Evolutionary conservation across 345 rosid genomes (phyloP), one percentile per base, ranked within the genome.

Genomic region (Salix exigua): DNA sequence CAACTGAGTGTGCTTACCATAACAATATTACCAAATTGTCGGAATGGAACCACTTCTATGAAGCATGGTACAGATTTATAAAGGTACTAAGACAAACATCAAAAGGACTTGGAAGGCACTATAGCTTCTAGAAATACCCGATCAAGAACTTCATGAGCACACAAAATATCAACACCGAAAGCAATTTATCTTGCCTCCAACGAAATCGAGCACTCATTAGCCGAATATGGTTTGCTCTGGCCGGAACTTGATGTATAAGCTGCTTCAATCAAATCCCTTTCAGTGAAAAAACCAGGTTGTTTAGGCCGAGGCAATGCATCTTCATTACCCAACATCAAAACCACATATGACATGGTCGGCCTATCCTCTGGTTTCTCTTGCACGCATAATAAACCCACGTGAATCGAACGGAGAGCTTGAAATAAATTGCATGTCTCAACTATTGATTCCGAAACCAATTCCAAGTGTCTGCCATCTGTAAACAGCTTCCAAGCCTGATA

Each of bases 311-410:
- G 86, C 80, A 87, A 64, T 8, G 6, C 48, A 40, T 48, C 71
- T 37, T 40, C 71, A 37, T 48, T 40, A 17, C 35, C 48, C 76
- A 87, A 62, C 88, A 85, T 85, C 72, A 87, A 76, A 42, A 77
- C 75, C 33, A 82, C 87, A 0, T 81, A 67, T 8, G 80, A 61
- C 86, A 87, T 80, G 77, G 67, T 78, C 12, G 87, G 88, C 79
- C 88, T 81, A 65, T 85, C 85, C 51, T 83, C 79, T 0, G 81
- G 87, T 70, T 16, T 51, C 1, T 81, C 85, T 23, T 87, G 88
- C 61, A 87, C 83, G n/a, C 90, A 82, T 8, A 85, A 77, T 38
- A 87, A 75, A 67, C 87, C 69, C 18, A 87, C 72, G 44, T 87
- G 90, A 72, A 85, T 78, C 78, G 82, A 85, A 11, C 85, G 64